Conservation (phyloP, 2,329 filamentous ascomycete species). For the Fusarium robinianum region DNA sequence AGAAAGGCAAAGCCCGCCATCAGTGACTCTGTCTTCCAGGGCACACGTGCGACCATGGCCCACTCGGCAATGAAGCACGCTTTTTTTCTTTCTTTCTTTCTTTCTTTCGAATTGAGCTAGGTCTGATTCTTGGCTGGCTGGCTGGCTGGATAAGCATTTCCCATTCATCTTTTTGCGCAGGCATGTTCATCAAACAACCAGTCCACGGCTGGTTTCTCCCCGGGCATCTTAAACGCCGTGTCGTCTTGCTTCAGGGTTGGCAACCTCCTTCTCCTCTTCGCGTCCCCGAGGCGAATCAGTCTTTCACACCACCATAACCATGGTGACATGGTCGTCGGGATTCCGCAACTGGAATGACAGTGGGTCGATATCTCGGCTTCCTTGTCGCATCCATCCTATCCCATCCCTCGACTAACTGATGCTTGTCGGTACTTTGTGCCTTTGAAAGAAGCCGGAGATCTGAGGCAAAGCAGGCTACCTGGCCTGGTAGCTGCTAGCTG, state of each 20-base stretch:
- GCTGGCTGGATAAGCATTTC: constrained; percentile 15
- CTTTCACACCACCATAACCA: constrained; percentile 17
- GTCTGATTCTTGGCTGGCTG: constrained; percentile 16
- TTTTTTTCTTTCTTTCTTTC: too few species aligned
- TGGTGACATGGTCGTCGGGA: constrained; percentile 34
- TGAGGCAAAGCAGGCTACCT: neutral
- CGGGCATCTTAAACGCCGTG: constrained; percentile 11
- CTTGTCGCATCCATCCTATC: constrained; percentile 23
- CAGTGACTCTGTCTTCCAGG: constrained; percentile 16
- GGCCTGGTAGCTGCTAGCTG: neutral
- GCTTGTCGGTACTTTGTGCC: constrained; percentile 12
- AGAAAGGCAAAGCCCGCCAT: constrained; percentile 11
- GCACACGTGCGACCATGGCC: constrained; percentile 19
- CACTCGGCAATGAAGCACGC: constrained; percentile 4
- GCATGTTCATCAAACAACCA: constrained; percentile 12
- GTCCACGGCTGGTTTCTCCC: constrained; percentile 2
- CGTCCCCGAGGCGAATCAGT: too few species aligned
- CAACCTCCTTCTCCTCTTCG: constrained; percentile 7
- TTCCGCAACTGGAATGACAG: constrained; percentile 38
- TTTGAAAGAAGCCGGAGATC: neutral
- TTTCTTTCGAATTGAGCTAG: constrained; percentile 14
- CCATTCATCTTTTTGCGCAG: constrained; percentile 15
- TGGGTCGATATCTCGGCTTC: constrained; percentile 25
- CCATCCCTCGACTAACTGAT: constrained; percentile 16
- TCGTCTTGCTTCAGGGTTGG: constrained; percentile 20